These are phyloP conservation scores for Colletotrichum liriopes DNA, from an alignment of 2,329 filamentous ascomycete species.

Conservation along the genomic window DNA sequence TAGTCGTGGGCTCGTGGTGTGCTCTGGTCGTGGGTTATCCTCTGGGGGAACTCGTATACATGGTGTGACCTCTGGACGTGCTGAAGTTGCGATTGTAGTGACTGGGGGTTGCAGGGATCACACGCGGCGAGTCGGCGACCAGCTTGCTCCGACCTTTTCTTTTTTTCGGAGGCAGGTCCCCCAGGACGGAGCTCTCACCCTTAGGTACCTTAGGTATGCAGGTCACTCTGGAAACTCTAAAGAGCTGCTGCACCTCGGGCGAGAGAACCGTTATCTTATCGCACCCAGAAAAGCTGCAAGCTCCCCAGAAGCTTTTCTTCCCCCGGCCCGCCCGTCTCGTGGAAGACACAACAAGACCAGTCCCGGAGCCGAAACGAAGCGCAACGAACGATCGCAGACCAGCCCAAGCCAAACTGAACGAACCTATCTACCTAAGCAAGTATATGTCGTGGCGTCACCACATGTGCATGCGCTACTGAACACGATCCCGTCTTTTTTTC, in stretches of 20 bases:
- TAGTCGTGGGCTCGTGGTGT: neutral
- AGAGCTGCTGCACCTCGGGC: neutral
- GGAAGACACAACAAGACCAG: neutral
- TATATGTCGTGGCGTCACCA: constrained; percentile 22
- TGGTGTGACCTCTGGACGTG: neutral
- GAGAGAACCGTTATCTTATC: constrained; percentile 33
- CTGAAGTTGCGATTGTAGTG: constrained; percentile 1
- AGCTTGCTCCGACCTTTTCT: constrained; percentile 21
- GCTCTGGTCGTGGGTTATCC: neutral
- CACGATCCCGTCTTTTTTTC: constrained; percentile 13
- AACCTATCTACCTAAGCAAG: neutral
- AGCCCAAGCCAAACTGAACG: neutral
- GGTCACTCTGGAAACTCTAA: neutral
- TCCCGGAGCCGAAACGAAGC: constrained; percentile 7
- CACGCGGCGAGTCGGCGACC: constrained; percentile 28
- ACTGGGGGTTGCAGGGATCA: constrained; percentile 22
- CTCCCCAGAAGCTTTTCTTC: constrained; percentile 13
- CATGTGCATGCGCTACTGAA: constrained; percentile 25
- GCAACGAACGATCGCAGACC: neutral
- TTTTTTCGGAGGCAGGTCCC: constrained; percentile 1
- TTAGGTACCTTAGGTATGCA: neutral
- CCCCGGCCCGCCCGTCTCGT: neutral
- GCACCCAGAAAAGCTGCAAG: constrained; percentile 10
- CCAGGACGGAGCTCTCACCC: neutral
- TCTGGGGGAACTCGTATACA: neutral